Conservation (phyloP, 495 filamentous ascomycete species). For the Sordaria brevicollis region DNA sequence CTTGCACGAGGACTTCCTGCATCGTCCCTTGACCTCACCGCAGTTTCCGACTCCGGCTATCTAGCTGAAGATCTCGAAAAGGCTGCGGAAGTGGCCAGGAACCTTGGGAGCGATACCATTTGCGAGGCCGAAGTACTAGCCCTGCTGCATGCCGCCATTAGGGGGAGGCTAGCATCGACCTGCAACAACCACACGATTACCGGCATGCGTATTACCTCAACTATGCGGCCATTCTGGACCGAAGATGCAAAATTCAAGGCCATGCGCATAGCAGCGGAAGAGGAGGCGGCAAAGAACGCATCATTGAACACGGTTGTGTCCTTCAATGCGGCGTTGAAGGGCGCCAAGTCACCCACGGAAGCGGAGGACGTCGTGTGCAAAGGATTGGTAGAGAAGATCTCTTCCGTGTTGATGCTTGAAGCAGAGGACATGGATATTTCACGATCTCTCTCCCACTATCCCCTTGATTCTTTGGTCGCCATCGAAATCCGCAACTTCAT, state of each 20-base stretch:
- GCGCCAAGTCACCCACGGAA: conserved; percentile 29
- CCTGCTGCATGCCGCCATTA: conserved; percentile 37
- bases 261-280: conserved; percentile 36
- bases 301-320: conserved; percentile 25
- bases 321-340: conserved; percentile 31
- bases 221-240: conserved; percentile 39
- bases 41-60: conserved; percentile 47
- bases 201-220: conserved; percentile 38
- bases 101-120: conserved; percentile 40
- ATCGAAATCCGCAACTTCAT: conserved; percentile 46
- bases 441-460: conserved; percentile 38
- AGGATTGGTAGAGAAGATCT: conserved; percentile 36
- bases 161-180: conserved; percentile 21
- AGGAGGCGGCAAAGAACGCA: conserved; percentile 27
- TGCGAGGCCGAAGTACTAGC: conserved; percentile 42
- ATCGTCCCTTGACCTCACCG: conserved; percentile 44
- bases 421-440: conserved; percentile 40
- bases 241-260: conserved; percentile 42
- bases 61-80: conserved; percentile 37
- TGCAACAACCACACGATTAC: conserved; percentile 43
- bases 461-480: conserved; percentile 43
- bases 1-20: conserved; percentile 34
- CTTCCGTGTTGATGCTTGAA: conserved; percentile 41
- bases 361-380: conserved; percentile 36
- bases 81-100: conserved; percentile 35